phyloP scores from a whole-genome alignment of 2,329 filamentous ascomycete species.

The Botrytis squamosa region DNA sequence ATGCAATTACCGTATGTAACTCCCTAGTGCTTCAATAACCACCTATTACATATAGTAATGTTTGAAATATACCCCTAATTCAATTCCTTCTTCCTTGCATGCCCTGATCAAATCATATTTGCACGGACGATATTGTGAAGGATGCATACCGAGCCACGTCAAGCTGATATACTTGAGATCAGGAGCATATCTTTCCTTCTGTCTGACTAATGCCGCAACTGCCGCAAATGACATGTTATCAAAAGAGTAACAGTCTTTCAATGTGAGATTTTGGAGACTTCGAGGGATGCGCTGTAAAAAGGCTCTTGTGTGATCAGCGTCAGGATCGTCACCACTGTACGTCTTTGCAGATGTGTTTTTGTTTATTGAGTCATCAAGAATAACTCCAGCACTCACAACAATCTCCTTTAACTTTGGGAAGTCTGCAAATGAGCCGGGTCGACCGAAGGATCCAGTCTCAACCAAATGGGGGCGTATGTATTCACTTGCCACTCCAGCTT shows the following conservation, averaged over 20 bases:
- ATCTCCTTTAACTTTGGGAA: not conserved
- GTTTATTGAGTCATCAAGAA: not conserved
- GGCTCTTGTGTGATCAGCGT: not conserved
- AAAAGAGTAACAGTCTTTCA: not conserved
- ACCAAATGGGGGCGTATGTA: not conserved
- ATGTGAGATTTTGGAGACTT: not conserved
- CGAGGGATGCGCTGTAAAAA: conserved; percentile 10
- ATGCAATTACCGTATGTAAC: not conserved
- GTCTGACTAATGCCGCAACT: not conserved
- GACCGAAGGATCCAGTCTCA: not conserved
- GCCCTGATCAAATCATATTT: not conserved
- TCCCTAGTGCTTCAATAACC: no score
- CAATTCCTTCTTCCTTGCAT: not conserved
- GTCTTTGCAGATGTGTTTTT: no score
- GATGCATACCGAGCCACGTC: not conserved
- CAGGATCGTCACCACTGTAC: not conserved
- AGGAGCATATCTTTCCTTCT: conserved; percentile 4
- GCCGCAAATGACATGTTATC: not conserved
- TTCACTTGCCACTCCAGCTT: not conserved
- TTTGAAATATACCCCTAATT: not conserved
- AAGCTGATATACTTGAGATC: not conserved
- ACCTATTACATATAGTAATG: not conserved
- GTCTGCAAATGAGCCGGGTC: not conserved
- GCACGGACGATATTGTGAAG: not conserved
- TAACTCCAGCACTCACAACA: not conserved